Conservation (phyloP, 1,284 basidiomycete genomes). For the Heliocybe sulcata region DNA sequence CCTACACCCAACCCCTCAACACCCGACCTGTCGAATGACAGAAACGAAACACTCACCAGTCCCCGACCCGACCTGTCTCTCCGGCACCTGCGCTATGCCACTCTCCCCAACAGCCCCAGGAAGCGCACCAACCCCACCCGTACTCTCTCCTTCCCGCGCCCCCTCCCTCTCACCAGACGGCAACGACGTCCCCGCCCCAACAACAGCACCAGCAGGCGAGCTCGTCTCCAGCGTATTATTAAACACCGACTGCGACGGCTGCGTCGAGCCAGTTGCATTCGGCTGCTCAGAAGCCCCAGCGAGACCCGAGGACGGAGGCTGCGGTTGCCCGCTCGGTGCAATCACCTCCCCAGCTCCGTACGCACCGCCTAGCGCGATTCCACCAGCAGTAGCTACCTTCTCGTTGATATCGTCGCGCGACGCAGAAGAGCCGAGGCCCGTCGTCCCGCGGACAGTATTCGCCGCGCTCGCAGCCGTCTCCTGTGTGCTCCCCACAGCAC, state of each 20-base stretch:
- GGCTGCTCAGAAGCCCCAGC: no score
- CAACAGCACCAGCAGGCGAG: no score
- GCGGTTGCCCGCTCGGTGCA: no score
- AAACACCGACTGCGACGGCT: not conserved
- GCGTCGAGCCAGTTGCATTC: not conserved
- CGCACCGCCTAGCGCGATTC: no score
- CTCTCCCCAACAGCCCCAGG: conserved; percentile 21
- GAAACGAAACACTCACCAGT: not conserved
- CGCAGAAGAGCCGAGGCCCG: no score
- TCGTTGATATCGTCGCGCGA: no score
- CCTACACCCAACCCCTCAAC: no score
- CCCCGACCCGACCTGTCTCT: conserved; percentile 16
- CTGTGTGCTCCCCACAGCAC: not conserved
- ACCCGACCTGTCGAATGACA: conserved; percentile 6
- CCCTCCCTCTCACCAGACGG: conserved; percentile 9
- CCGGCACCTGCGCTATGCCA: conserved; percentile 22
- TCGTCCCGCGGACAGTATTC: no score
- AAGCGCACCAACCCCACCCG: conserved; percentile 21
- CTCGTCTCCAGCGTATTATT: not conserved
- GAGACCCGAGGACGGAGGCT: no score
- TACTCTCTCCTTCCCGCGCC: conserved; percentile 7
- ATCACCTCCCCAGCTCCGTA: no score
- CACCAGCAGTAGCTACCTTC: no score
- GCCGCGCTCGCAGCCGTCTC: not conserved
- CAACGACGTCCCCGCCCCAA: conserved; percentile 5